Evolutionary conservation across 768 basidiomycete species (phyloP), one percentile per base, ranked within the genome.

Genomic region (Russula dissimulans): DNA sequence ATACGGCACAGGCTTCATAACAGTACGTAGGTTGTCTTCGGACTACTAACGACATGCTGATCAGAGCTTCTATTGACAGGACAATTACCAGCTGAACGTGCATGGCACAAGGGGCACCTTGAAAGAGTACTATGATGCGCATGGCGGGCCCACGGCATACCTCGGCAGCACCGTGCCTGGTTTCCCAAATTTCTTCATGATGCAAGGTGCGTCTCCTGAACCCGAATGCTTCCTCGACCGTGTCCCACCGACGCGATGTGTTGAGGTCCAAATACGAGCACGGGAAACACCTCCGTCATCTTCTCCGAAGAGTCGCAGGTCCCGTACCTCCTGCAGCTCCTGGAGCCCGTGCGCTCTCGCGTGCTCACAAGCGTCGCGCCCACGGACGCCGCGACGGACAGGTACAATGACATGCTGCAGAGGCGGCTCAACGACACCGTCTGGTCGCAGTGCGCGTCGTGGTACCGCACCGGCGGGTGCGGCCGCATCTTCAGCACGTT

Each of bases 281-380:
- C 80, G 5, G 82, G 82, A 5, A 82, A 83, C 65, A 78, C 78
- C 5, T 83, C 83, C 22, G 73, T 79, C 43, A 74, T 85, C 51
- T 83, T 80, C 68, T 76, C 74, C 60, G 75, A 80, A 22, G 61
- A 59, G 12, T 48, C 57, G 3, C 61, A 62, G 32, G 11, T 54
- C 18, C 39, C 39, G 10, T 42, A 59, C 36, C 31, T 59, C 3
- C 42, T 62, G 1, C 39, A 62, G 34, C 46, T 62, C 7, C 46
- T 62, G 41, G 53, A 46, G 4, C 61, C 61, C 4, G 12, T 62
- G 41, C 56, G 56, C 26, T 26, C 39, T 5, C 53, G 57, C 5
- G 14, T n/a, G 46, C 57, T 62, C 42, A 59, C 18, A 9, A 62
- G 46, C 51, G 53, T 62, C 17, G 58, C 6, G 29, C 57, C 53